Evolutionary conservation across 2,329 filamentous ascomycete genomes (phyloP).

Genomic region (Aureobasidium sp.): DNA sequence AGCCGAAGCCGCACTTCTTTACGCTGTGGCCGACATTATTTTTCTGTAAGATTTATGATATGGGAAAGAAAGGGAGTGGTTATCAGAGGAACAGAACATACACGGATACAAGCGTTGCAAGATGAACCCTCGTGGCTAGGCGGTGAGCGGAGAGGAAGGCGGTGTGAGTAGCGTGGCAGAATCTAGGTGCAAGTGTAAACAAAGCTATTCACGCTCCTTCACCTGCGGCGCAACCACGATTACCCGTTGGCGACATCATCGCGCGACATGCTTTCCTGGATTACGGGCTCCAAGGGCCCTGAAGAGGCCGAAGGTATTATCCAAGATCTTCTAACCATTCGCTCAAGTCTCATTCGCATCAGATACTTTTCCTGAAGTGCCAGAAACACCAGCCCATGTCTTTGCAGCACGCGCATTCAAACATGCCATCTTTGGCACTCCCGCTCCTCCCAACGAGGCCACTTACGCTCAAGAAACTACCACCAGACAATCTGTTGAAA

Average conservation of each 20-base stretch:
- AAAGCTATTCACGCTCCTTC: neutral
- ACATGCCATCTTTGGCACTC: conserved; percentile 56
- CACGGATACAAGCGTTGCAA: neutral
- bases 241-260: neutral
- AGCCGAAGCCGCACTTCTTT: conserved; percentile 40
- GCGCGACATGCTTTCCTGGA: conserved; percentile 14
- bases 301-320: conserved; percentile 1
- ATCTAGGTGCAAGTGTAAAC: neutral
- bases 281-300: conserved; percentile 9
- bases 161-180: neutral
- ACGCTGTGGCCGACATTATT: conserved; percentile 25
- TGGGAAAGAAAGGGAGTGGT: neutral
- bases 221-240: neutral
- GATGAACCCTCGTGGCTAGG: neutral
- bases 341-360: neutral
- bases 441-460: conserved; percentile 39
- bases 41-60: neutral
- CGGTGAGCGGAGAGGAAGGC: neutral
- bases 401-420: conserved; percentile 61
- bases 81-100: conserved; percentile 7
- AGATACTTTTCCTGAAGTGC: conserved; percentile 37
- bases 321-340: too few relatives aligned
- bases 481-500: neutral
- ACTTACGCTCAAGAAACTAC: conserved; percentile 4
- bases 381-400: conserved; percentile 56